Evolutionary conservation across 2,329 filamentous ascomycete species (phyloP).

Genomic region (Lithohypha guttulata): DNA sequence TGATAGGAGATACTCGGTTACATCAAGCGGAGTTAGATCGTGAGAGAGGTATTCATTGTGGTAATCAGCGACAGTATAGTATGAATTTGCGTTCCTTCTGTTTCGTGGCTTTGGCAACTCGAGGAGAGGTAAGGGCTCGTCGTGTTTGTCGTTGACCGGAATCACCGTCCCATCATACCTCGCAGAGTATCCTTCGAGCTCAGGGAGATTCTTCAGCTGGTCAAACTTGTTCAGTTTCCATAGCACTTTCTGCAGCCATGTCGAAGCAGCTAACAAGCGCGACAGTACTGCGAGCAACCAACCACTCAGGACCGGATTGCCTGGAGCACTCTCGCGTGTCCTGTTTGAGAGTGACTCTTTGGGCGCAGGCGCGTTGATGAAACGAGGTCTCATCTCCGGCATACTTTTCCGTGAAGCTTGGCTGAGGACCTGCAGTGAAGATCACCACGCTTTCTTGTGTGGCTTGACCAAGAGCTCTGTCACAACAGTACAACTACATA

Average conservation of each 20-base stretch:
- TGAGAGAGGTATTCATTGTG: constrained; percentile 63
- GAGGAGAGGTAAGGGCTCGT: constrained; percentile 8
- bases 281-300: constrained; percentile 2
- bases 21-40: constrained; percentile 58
- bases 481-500: no score
- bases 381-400: no score
- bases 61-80: constrained; percentile 66
- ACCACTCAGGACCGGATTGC: constrained; percentile 6
- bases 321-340: background rate
- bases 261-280: constrained; percentile 29
- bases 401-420: no score
- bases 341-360: constrained; percentile 1
- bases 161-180: constrained; percentile 50
- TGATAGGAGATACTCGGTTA: constrained; percentile 60
- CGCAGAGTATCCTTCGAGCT: constrained; percentile 44
- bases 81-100: constrained; percentile 36
- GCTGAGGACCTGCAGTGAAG: no score
- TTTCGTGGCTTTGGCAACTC: constrained; percentile 25
- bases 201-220: constrained; percentile 43
- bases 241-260: constrained; percentile 51
- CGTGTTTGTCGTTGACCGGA: constrained; percentile 26
- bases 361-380: constrained; percentile 8
- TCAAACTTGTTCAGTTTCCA: constrained; percentile 63
- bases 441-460: no score
- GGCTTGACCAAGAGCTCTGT: no score